Evolutionary conservation across 2,329 filamentous ascomycete species (phyloP).

Genomic region (Trichoderma lentiforme): DNA sequence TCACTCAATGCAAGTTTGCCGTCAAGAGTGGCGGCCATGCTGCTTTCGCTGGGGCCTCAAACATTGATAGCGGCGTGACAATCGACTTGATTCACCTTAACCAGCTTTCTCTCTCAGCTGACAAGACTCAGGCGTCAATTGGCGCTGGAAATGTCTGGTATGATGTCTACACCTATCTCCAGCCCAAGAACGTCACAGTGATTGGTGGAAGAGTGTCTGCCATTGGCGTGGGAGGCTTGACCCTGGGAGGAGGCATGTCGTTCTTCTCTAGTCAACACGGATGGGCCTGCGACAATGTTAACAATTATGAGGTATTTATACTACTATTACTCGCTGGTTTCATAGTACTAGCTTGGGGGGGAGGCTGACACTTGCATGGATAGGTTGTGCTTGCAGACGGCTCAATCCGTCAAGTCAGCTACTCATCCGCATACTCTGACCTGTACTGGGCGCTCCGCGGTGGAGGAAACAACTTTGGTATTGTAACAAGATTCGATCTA

Average conservation of each 20-base stretch:
- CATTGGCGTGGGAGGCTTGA: constrained; percentile 35
- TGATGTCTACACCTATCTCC: constrained; percentile 37
- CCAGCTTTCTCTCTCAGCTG: constrained; percentile 28
- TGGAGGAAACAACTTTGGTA: constrained; percentile 19
- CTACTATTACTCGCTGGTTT: too few species aligned
- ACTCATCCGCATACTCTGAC: background rate
- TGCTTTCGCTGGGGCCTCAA: constrained; percentile 39
- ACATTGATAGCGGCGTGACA: constrained; percentile 33
- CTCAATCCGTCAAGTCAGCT: constrained; percentile 4
- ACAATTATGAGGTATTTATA: background rate
- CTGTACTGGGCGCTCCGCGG: constrained; percentile 13
- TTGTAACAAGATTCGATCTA: constrained; percentile 35
- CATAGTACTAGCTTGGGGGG: background rate
- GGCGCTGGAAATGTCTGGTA: constrained; percentile 40
- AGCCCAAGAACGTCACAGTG: constrained; percentile 31
- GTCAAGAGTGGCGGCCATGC: constrained; percentile 46
- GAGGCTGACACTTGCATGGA: background rate
- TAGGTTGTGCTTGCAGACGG: constrained; percentile 15
- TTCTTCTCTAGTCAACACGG: constrained; percentile 20
- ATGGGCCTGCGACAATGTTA: constrained; percentile 18
- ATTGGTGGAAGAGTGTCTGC: constrained; percentile 38
- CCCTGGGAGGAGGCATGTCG: constrained; percentile 22
- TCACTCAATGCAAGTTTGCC: constrained; percentile 31
- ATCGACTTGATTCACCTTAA: constrained; percentile 38
- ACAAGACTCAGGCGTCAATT: constrained; percentile 32